A percentile compares a stretch with the other conserved stretches of the same genome.
Evolutionary conservation across 768 basidiomycete species (phyloP).

Genomic region (Naganishia randhawae): DNA sequence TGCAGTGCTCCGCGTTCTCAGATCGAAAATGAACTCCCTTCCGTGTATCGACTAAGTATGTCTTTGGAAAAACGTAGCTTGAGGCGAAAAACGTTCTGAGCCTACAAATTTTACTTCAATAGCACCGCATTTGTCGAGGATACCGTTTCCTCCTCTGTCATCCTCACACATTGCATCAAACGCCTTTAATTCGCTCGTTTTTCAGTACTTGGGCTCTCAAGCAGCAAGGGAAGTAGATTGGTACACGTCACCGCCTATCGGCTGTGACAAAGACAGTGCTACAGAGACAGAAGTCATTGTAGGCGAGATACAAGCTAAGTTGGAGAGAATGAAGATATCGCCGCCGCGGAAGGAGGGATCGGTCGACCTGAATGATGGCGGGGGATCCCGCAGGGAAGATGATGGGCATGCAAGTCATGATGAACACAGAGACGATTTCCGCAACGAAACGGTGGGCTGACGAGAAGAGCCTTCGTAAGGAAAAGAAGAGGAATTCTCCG

Average conservation of each 20-base stretch:
- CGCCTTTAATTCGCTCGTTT: conserved; percentile 14
- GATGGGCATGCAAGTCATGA: too few relatives aligned
- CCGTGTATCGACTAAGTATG: conserved; percentile 1
- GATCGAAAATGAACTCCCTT: conserved; percentile 2
- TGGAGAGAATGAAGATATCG: neutral
- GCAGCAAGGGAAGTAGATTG: neutral
- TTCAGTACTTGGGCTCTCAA: neutral
- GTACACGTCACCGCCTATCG: neutral
- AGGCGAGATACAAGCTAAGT: neutral
- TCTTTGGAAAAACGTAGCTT: neutral
- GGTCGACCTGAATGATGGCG: too few relatives aligned
- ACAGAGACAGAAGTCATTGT: conserved; percentile 10
- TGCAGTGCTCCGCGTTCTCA: neutral
- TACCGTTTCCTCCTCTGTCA: neutral
- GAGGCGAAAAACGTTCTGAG: too few relatives aligned
- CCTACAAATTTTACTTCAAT: neutral
- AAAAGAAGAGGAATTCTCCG: too few relatives aligned
- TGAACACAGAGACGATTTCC: too few relatives aligned
- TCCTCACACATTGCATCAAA: conserved; percentile 6
- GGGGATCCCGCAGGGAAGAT: too few relatives aligned
- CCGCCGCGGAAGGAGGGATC: neutral
- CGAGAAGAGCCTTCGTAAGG: too few relatives aligned
- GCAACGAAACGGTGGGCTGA: too few relatives aligned
- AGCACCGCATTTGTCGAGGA: conserved; percentile 6
- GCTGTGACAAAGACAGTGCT: neutral